Conservation (phyloP, 306 rosid species). For the Rosa persica region DNA sequence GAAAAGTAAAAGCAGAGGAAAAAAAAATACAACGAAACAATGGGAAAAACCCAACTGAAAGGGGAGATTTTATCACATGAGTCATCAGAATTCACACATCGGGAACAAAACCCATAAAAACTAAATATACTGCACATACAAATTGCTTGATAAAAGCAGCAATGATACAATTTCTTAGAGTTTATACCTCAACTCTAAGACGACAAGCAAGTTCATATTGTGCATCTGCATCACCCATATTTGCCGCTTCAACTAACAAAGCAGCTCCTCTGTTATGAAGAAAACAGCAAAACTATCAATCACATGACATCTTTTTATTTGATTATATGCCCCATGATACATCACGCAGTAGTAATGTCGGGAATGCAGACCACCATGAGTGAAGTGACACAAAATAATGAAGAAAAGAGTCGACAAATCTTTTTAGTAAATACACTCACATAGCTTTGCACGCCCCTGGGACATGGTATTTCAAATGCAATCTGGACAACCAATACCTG, state of each 20-base stretch:
- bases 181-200: constrained; percentile 69
- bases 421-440: constrained; percentile 39
- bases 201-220: constrained; percentile 85
- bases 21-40: not conserved
- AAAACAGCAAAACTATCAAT: constrained; percentile 11
- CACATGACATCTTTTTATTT: not conserved
- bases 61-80: not conserved
- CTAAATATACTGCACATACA: not conserved
- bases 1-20: not conserved
- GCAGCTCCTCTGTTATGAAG: constrained; percentile 73
- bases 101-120: not conserved
- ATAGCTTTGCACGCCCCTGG: constrained; percentile 77
- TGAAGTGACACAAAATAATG: constrained; percentile 11
- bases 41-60: not conserved
- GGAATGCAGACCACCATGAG: constrained; percentile 9
- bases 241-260: constrained; percentile 85
- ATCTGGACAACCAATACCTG: constrained; percentile 79
- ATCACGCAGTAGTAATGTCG: constrained; percentile 2
- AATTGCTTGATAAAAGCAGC: not conserved
- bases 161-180: not conserved
- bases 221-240: constrained; percentile 89
- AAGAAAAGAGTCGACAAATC: not conserved
- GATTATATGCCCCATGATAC: not conserved
- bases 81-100: not conserved
- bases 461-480: constrained; percentile 91